Percentiles rank a stretch among this genome's conserved stretches.
Conservation (phyloP, 2,329 filamentous ascomycete species). For the Knoxdaviesia proteae region DNA sequence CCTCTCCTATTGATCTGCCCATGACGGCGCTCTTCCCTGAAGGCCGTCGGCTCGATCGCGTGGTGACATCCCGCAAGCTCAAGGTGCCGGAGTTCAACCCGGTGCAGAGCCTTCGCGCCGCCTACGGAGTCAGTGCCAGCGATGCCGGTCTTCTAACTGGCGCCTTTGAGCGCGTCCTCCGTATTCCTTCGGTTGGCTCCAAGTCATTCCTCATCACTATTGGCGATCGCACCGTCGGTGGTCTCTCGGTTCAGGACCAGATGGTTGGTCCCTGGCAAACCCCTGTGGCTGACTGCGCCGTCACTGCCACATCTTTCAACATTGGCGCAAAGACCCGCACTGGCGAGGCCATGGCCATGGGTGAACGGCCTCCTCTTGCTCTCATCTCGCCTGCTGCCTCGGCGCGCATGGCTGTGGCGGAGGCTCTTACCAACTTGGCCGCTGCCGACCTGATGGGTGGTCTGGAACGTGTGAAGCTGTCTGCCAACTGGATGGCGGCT, state of each 20-base stretch:
- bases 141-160: conserved; percentile 34
- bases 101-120: conserved; percentile 38
- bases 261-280: conserved; percentile 95
- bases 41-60: conserved; percentile 58
- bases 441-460: conserved; percentile 53
- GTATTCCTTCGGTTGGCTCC: conserved; percentile 77
- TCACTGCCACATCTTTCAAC: conserved; percentile 66
- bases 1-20: conserved; percentile 69
- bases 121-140: conserved; percentile 32
- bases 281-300: conserved; percentile 82
- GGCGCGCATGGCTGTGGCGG: conserved; percentile 87
- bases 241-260: conserved; percentile 73
- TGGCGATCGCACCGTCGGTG: conserved; percentile 78
- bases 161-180: conserved; percentile 63
- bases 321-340: conserved; percentile 43
- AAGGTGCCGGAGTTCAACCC: conserved; percentile 54
- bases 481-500: conserved; percentile 99
- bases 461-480: conserved; percentile 63
- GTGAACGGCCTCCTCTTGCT: conserved; percentile 74
- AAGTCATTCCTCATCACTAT: conserved; percentile 97
- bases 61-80: conserved; percentile 49
- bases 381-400: conserved; percentile 80
- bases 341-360: conserved; percentile 96
- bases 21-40: conserved; percentile 81
- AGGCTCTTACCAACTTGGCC: conserved; percentile 81